Percentiles rank a stretch among this genome's conserved stretches.
Conservation (phyloP, 2,329 filamentous ascomycete genomes). For the Penicillium aurantiogriseum region DNA sequence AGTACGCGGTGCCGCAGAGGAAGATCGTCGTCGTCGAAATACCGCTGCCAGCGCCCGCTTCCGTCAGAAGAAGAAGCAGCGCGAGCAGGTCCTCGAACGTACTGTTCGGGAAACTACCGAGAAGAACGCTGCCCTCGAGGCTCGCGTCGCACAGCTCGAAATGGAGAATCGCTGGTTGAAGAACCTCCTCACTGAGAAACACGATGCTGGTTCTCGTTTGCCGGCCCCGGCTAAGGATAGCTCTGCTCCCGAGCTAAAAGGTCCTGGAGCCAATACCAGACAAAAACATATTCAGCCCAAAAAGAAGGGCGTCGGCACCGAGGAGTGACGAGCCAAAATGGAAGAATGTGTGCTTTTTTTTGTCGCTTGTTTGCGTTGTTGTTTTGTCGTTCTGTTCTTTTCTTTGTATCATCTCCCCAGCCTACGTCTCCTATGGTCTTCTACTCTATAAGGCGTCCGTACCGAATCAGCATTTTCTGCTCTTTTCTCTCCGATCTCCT, state of each 20-base stretch:
- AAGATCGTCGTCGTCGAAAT: constrained; percentile 86
- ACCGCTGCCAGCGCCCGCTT: constrained; percentile 86
- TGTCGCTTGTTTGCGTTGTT: constrained; percentile 4
- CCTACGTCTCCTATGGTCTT: neutral
- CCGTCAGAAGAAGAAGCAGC: constrained; percentile 94
- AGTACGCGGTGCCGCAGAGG: constrained; percentile 73
- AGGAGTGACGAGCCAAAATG: constrained; percentile 24
- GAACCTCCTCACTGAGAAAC: constrained; percentile 78
- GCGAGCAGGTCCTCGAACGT: constrained; percentile 79
- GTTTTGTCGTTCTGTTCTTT: neutral
- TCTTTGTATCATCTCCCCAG: constrained; percentile 9
- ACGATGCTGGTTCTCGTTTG: constrained; percentile 44
- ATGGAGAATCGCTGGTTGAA: constrained; percentile 81
- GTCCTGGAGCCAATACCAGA: constrained; percentile 22
- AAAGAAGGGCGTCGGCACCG: constrained; percentile 41
- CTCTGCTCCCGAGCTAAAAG: constrained; percentile 22
- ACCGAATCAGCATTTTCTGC: neutral
- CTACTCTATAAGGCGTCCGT: neutral
- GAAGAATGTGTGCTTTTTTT: constrained; percentile 16
- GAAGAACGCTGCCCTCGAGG: constrained; percentile 71
- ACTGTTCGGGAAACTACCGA: constrained; percentile 80
- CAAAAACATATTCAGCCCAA: constrained; percentile 42
- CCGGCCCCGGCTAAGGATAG: constrained; percentile 27
- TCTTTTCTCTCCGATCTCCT: neutral
- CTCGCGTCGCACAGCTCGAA: constrained; percentile 72